These are phyloP conservation scores for Talaromyces sp. DNA, from an alignment of 2,329 filamentous ascomycete species.

Conservation along the genomic window DNA sequence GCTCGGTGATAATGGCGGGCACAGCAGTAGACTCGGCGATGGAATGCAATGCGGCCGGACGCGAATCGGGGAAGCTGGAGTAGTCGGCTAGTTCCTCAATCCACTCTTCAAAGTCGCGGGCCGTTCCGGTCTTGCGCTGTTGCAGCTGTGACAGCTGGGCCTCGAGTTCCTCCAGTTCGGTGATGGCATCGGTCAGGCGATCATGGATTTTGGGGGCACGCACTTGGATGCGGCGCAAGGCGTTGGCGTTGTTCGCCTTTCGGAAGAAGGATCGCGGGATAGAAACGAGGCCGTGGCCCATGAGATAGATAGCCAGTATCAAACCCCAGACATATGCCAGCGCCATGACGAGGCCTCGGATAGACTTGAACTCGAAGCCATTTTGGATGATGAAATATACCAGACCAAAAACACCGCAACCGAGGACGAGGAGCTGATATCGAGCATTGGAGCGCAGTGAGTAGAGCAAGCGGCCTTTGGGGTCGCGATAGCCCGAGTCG, in stretches of 20 bases:
- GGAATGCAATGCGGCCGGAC: slow-evolving; percentile 34
- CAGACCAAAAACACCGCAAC: slow-evolving; percentile 63
- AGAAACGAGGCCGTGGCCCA: slow-evolving; percentile 93
- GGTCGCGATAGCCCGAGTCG: slow-evolving; percentile 87
- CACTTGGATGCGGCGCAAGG: slow-evolving; percentile 67
- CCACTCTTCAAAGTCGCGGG: slow-evolving; percentile 78
- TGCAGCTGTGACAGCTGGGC: slow-evolving; percentile 72
- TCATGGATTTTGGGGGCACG: slow-evolving; percentile 80
- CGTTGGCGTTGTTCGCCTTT: slow-evolving; percentile 68
- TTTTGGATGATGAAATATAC: slow-evolving; percentile 79
- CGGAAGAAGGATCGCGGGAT: slow-evolving; percentile 77
- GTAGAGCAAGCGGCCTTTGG: slow-evolving; percentile 72
- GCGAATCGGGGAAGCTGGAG: slow-evolving; percentile 60
- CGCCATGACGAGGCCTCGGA: slow-evolving; percentile 87
- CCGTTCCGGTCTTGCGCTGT: slow-evolving; percentile 72
- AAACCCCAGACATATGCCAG: slow-evolving; percentile 92
- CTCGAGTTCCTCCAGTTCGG: slow-evolving; percentile 74
- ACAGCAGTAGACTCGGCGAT: slow-evolving; percentile 42
- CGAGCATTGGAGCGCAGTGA: slow-evolving; percentile 81
- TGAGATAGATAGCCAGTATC: slow-evolving; percentile 86
- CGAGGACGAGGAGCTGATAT: slow-evolving; percentile 77
- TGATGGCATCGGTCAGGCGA: slow-evolving; percentile 75
- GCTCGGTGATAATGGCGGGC: slow-evolving; percentile 82
- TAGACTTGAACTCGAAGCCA: slow-evolving; percentile 62
- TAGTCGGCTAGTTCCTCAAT: slow-evolving; percentile 88